Evolutionary conservation across 306 rosid species (phyloP), one percentile per base, ranked within the genome.

Genomic region (Casuarina glauca): DNA sequence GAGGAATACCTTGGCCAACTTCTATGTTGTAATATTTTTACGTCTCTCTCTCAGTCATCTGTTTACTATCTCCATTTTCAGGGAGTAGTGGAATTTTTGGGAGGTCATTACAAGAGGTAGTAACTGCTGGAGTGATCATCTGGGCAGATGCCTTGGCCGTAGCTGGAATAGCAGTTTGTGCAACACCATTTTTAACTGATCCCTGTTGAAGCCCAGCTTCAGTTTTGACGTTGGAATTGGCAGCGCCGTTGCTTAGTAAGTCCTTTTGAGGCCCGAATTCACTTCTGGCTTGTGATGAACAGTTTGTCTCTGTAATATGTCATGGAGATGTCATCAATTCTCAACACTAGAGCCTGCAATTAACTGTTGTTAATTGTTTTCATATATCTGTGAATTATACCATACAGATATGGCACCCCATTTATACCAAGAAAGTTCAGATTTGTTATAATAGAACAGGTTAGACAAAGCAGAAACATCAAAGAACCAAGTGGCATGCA

Each of bases 231-330:
- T 78, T 89, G 70, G 83, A 51, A 75, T 76, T 91, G 77, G 87
- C 86, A 55, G 64, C 45, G 80, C 86, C 88, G 70, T 81, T 83
- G 87, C 74, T 81, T 78, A 62, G 63, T 41, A 85, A 78, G 54
- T 88, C 88, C 76, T 80, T 89, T 63, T 84, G 90, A 73, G 73
- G 77, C 69, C 79, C 97, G 11, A 80, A 80, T 78, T 90, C 91
- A 61, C 77, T 87, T 83, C 90, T 86, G 70, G 99, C 94, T 69
- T 87, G 77, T 41, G 90, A 91, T 45, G 98, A 88, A 79, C 91
- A 89, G 84, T 86, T 87, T 54, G 93, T 91, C 85, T 92, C 98
- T 94, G 94, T 80, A 88, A 85, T 61, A 62, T 61, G 35, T 42
- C 68, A 72, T 6, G 48, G 73, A 88, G 61, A 77, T 75, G 55